Conservation (phyloP, 1,284 basidiomycete genomes). For the Porodaedalea pini region DNA sequence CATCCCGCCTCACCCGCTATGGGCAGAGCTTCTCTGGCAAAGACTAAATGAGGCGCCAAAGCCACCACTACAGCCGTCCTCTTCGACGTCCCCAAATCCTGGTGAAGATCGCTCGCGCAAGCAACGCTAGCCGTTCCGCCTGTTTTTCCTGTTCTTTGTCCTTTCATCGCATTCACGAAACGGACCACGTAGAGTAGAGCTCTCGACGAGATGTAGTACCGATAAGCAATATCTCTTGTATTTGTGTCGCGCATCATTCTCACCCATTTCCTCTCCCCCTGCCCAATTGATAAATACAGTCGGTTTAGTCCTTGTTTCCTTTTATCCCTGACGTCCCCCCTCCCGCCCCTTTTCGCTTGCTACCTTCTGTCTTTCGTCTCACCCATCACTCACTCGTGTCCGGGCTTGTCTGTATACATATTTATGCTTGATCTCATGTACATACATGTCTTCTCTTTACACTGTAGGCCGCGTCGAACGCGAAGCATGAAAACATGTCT, state of each 20-base stretch:
- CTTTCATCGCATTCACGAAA: neutral
- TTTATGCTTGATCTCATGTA: neutral
- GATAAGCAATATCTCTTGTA: slow-evolving; percentile 4
- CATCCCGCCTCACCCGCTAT: slow-evolving; percentile 85
- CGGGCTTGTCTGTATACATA: neutral
- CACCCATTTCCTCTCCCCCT: neutral
- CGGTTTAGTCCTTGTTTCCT: neutral
- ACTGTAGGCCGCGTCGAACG: slow-evolving; percentile 7
- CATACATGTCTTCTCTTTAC: neutral
- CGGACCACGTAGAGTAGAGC: neutral
- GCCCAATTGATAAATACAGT: neutral
- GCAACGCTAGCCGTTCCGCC: neutral
- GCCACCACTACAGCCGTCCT: neutral
- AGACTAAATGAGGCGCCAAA: slow-evolving; percentile 49
- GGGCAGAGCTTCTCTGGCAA: slow-evolving; percentile 87
- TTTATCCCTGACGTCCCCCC: neutral
- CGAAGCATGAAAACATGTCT: neutral
- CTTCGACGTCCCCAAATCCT: neutral
- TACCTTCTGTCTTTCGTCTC: neutral
- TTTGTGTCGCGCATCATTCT: slow-evolving; percentile 2
- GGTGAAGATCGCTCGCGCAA: neutral
- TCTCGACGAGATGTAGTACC: slow-evolving; percentile 4
- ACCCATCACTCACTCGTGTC: neutral
- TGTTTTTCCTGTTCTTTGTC: neutral
- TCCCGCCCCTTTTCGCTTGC: neutral